Evolutionary conservation across 441 rosid genomes (phyloP), one percentile per base, ranked within the genome.

Genomic region (Gossypium armourianum): DNA sequence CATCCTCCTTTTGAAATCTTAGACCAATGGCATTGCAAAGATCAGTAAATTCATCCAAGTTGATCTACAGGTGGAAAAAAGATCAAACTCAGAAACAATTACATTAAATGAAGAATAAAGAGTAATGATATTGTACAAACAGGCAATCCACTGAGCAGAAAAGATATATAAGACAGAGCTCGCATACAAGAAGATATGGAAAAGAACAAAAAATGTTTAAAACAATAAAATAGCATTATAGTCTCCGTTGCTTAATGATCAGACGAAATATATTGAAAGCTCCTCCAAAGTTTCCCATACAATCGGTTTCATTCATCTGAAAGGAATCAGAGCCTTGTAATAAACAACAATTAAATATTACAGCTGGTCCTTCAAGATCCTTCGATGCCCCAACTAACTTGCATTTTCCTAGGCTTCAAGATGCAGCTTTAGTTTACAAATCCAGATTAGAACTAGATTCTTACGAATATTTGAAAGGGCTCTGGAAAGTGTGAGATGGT

Each of bases 21-120:
- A 92, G 77, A 59, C 90, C 97, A 80, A 94, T 94, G 74, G 99
- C 99, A 73, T 90, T 88, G 84, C 99, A 92, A 72, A 94, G 92
- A 62, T 94, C 99, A 73, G 84, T 61, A 74, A 94, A 94, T 86
- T 94, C 99, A 69, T 81, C 93, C 82, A 80, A 78, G 83, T 90
- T 89, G 71, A 94, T 92, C 99, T 94, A 74, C 75, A 77, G 61
- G 66, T 71, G 57, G 62, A 58, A 70, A 76, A 36, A 36, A 69
- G 60, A 77, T 50, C 47, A 64, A 43, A 73, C 61, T 32, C 59
- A 63, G 57, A 28, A 69, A 76, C 16, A 40, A 59, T 53, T 8
- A 55, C 49, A 28, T 5, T 68, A 26, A 29, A 21, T 29, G 24
- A 28, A 17, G 17, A 4, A 56, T 58, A 69, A 57, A 26, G 21